Base-by-base conservation (phyloP, 805 yeast species). In the Komagataella ulmi region DNA sequence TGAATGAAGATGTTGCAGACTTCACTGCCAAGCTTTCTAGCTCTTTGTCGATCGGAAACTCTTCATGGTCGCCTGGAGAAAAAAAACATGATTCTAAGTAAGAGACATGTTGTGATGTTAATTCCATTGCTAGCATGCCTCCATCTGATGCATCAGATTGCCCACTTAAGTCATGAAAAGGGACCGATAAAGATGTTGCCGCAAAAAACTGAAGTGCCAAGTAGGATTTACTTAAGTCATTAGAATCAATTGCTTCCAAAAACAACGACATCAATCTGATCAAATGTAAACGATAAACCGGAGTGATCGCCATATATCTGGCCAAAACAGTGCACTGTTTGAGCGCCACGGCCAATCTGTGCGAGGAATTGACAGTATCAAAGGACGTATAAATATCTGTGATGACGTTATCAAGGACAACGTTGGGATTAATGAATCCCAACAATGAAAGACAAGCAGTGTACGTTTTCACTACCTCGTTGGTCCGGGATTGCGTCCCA, bases 181-280 rank as follows among this genome's bases (percentile, higher is more conserved):
- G 97, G 2, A 85, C 77, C 52, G 81, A 83, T 6, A 84, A 71
- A 0, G 88, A 82, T 21, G 83, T 76, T 0, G 87, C 72, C 8
- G 87, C 83, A 52, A 93, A 75, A 17, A 85, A 74, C 53, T 81
- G 77, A 45, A 90, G 66, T 0, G 95, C 76, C 50, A 79, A 75
- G 14, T 81, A 72, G 0, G 96, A 83, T 61, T 90, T 79, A 12
- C 72, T 73, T 49, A 88, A 73, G 64, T 93, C 99, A 62, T 90
- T 93, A 0, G 90, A 78, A 62, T 93, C 98, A 24, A 93, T 80
- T 30, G 93, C 96, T 0, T 89, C 86, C 6, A 89, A 63, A 2
- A 83, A 69, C 64, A 88, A 72, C 24, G 81, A 77, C 45, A 90
- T 62, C 14, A 93, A 69, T 51, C 95, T 77, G 0, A 95, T 79